Base-by-base conservation (phyloP, 1,284 basidiomycete genomes). In the Fomes fomentarius region DNA sequence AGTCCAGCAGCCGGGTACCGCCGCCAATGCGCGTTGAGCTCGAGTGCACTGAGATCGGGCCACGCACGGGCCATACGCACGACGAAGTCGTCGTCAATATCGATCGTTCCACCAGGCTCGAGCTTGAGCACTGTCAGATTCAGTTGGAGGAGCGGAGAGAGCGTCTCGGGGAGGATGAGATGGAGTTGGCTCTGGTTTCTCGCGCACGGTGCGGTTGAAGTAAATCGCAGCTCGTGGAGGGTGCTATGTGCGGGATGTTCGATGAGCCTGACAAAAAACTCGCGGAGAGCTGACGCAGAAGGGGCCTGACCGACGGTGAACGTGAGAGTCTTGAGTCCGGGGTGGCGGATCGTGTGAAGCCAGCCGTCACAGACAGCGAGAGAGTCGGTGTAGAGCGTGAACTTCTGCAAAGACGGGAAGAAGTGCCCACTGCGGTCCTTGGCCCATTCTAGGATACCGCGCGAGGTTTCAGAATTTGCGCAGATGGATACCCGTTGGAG, bases 21-120 rank as follows among this genome's bases (percentile, higher is more conserved):
- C 46, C 52, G 54, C 58, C 54, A 56, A 28, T 54, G 45, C 4
- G 53, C 50, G 25, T 48, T 52, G 50, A 63, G 58, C 40, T 61
- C 59, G 43, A 63, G 47, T 1, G 39, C 24, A 22, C 30, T 40
- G 22, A 60, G 44, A n/a, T 35, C 31, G 19, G 54, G 58, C 58
- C 58, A 56, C 11, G 58, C 54, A 19, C 34, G 41, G 1, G 54
- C 51, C 26, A 53, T 56, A 21, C 54, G 54, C 42, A 42, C 51
- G 38, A 60, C 12, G 48, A 53, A 56, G 15, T 41, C 41, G 48
- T 60, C 52, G 42, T 56, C 45, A 42, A 60, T 42, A 31, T 56
- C 48, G 21, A 60, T 49, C 7, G 50, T 35, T n/a, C 35, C 33
- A 31, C 61, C 58, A 12, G 47, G 59, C 37, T 51, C 45, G 39